These are phyloP conservation scores for Penicillium lagena DNA, from an alignment of 495 filamentous ascomycete genomes.

Conservation along the genomic window DNA sequence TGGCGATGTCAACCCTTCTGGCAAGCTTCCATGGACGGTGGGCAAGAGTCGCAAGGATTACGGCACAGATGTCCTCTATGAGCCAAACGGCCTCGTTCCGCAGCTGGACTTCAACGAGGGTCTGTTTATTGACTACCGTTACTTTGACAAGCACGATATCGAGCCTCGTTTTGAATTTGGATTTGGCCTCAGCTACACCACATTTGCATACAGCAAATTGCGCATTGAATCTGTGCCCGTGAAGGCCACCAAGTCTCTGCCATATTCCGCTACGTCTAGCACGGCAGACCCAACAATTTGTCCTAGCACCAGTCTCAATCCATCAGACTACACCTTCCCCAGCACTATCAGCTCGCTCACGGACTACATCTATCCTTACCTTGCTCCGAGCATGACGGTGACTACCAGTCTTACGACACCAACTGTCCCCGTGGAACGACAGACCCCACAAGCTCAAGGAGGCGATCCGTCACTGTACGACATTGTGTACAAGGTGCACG, in stretches of 20 bases:
- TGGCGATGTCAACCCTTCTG: conserved; percentile 52
- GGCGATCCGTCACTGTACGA: conserved; percentile 57
- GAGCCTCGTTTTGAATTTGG: conserved; percentile 60
- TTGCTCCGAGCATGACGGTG: too few species aligned
- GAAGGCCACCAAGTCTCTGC: too few species aligned
- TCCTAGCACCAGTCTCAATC: not conserved
- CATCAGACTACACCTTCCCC: not conserved
- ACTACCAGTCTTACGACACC: too few species aligned
- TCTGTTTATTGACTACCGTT: conserved; percentile 60
- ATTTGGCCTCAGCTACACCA: conserved; percentile 61
- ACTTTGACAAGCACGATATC: conserved; percentile 56
- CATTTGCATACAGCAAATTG: conserved; percentile 46
- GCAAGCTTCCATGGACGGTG: conserved; percentile 69
- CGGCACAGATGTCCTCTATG: conserved; percentile 22
- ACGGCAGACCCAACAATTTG: not conserved
- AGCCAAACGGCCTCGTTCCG: conserved; percentile 34
- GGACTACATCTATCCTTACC: too few species aligned
- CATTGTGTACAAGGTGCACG: conserved; percentile 41
- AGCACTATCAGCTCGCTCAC: not conserved
- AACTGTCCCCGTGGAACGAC: not conserved
- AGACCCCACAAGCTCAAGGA: conserved; percentile 10
- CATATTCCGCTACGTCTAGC: too few species aligned
- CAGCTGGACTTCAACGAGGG: conserved; percentile 60
- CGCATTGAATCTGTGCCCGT: too few species aligned
- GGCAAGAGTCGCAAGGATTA: conserved; percentile 58